These are phyloP conservation scores for Euphrasia arctica DNA, from an alignment of 305 asterid genomes.

Conservation along the genomic window DNA sequence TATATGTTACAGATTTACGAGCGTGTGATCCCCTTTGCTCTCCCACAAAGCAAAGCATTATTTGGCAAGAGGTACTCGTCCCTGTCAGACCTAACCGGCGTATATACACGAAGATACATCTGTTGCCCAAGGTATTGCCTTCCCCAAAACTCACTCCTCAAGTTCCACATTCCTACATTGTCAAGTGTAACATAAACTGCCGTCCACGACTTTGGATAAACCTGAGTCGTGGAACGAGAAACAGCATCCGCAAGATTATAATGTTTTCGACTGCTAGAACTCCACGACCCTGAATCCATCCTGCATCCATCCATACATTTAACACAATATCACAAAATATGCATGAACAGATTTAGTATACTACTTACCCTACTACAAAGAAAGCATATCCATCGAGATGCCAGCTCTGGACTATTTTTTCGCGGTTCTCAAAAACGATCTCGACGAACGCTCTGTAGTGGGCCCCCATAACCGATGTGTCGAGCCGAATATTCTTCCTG, in stretches of 20 bases:
- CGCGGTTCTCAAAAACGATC: slow-evolving; percentile 63
- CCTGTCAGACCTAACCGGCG: slow-evolving; percentile 43
- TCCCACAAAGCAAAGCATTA: slow-evolving; percentile 65
- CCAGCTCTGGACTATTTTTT: slow-evolving; percentile 50
- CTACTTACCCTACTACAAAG: slow-evolving; percentile 65
- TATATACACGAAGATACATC: slow-evolving; percentile 55
- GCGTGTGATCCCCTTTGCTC: slow-evolving; percentile 35
- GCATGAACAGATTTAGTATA: neutral
- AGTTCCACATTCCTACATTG: slow-evolving; percentile 82
- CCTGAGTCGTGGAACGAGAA: slow-evolving; percentile 67
- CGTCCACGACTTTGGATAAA: slow-evolving; percentile 75
- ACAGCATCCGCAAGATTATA: slow-evolving; percentile 66
- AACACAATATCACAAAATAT: too few relatives aligned
- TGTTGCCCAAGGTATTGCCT: slow-evolving; percentile 72
- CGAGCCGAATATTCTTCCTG: slow-evolving; percentile 32
- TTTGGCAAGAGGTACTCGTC: slow-evolving; percentile 60
- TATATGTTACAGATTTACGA: slow-evolving; percentile 17
- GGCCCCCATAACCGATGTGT: slow-evolving; percentile 63
- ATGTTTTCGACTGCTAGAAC: slow-evolving; percentile 38
- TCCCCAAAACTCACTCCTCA: slow-evolving; percentile 66
- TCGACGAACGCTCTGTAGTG: slow-evolving; percentile 58
- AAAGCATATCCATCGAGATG: slow-evolving; percentile 74
- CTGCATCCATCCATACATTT: slow-evolving; percentile 41
- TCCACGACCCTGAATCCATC: slow-evolving; percentile 66
- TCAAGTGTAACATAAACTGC: slow-evolving; percentile 60